Evolutionary conservation across 2,329 filamentous ascomycete species (phyloP).

Genomic region (Claviceps arundinis): DNA sequence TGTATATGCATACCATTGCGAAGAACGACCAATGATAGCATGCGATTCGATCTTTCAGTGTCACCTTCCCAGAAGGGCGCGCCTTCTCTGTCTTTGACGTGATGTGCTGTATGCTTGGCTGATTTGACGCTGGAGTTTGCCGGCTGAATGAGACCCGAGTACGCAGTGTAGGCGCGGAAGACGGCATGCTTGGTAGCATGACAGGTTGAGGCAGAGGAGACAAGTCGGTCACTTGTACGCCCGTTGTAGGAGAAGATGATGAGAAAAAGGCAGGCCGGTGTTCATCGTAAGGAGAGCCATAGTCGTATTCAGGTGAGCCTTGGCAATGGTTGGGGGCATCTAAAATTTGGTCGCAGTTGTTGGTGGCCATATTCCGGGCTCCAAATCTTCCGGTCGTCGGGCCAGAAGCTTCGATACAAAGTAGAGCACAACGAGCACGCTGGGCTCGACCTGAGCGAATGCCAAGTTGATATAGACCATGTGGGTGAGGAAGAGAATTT

Average conservation of each 20-base stretch:
- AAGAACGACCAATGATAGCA: slow-evolving; percentile 65
- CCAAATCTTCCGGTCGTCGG: slow-evolving; percentile 33
- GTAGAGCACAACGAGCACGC: slow-evolving; percentile 33
- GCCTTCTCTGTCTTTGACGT: slow-evolving; percentile 19
- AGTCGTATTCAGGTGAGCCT: slow-evolving; percentile 12
- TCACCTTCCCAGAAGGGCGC: slow-evolving; percentile 19
- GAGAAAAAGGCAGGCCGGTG: slow-evolving; percentile 17
- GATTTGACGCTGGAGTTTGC: background rate
- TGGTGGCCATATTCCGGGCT: slow-evolving; percentile 24
- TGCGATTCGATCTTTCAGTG: slow-evolving; percentile 36
- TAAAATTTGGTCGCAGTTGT: slow-evolving; percentile 16
- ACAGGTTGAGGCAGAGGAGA: background rate
- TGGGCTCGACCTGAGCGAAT: slow-evolving; percentile 34
- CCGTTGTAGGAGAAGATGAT: slow-evolving; percentile 6
- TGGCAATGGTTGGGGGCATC: slow-evolving; percentile 5
- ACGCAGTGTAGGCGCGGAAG: background rate
- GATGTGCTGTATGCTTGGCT: slow-evolving; percentile 20
- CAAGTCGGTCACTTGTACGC: background rate
- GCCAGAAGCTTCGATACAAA: slow-evolving; percentile 34
- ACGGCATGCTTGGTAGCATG: background rate
- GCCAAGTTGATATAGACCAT: slow-evolving; percentile 39
- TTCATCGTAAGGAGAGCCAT: slow-evolving; percentile 26
- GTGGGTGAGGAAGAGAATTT: slow-evolving; percentile 40
- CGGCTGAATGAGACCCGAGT: slow-evolving; percentile 1
- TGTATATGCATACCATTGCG: slow-evolving; percentile 29